Conservation (phyloP, 176 grass and related monocot species). For the Miscanthus lutarioriparius region DNA sequence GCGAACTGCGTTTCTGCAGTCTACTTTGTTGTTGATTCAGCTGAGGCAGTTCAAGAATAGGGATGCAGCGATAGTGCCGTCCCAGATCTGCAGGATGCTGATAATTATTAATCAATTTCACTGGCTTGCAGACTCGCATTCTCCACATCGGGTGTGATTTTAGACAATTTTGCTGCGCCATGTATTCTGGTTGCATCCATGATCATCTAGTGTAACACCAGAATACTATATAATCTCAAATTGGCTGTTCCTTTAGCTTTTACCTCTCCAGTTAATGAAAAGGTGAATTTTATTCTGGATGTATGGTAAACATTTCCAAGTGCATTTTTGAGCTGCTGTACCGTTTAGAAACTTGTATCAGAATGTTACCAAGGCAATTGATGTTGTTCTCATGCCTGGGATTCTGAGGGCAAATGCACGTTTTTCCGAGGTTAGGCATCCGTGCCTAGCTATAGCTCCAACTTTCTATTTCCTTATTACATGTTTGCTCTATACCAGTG, state of each 20-base stretch:
- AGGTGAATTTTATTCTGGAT: neutral
- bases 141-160: neutral
- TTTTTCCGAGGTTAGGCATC: neutral
- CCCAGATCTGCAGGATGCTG: neutral
- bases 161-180: neutral
- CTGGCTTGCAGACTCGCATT: neutral
- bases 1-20: neutral
- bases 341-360: neutral
- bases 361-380: neutral
- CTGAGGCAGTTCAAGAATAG: neutral
- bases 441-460: too few relatives aligned
- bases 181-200: neutral
- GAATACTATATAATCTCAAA: neutral
- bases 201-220: neutral
- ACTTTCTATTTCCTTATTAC: too few relatives aligned
- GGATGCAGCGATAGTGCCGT: neutral
- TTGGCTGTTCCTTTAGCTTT: neutral
- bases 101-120: neutral
- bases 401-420: neutral
- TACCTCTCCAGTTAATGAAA: neutral
- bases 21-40: conserved; percentile 4
- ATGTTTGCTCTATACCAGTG: neutral
- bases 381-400: neutral
- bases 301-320: neutral
- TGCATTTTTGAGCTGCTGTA: neutral